Evolutionary conservation across 1,284 basidiomycete species (phyloP).

Genomic region (Puccinia triticina): DNA sequence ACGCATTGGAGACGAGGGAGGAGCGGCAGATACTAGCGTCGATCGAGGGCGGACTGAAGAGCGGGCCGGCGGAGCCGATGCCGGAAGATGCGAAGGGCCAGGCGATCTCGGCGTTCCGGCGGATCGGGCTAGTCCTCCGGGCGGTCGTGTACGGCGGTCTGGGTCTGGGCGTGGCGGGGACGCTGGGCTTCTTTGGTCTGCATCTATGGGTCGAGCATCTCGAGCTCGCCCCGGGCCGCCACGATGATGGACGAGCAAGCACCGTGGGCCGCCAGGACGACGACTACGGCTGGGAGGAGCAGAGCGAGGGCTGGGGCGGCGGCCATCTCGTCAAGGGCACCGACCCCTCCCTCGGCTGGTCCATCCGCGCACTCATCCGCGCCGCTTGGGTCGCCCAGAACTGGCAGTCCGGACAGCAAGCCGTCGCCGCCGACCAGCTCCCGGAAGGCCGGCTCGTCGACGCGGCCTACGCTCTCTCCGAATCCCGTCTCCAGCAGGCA

Average conservation of each 20-base stretch:
- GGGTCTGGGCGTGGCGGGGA: constrained; percentile 52
- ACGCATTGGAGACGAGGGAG: not conserved
- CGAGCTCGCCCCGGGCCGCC: constrained; percentile 32
- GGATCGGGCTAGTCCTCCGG: constrained; percentile 26
- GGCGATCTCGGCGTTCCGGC: constrained; percentile 34
- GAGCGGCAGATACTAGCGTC: constrained; percentile 31
- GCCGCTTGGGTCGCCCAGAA: constrained; percentile 56
- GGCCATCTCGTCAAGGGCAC: constrained; percentile 56
- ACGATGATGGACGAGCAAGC: not conserved
- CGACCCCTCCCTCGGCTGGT: constrained; percentile 55
- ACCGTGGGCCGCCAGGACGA: no score
- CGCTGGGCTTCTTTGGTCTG: constrained; percentile 51
- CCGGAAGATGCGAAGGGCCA: constrained; percentile 32
- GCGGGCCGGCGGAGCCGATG: constrained; percentile 17
- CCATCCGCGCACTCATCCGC: constrained; percentile 54
- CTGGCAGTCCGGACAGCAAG: constrained; percentile 53
- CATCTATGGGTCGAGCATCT: constrained; percentile 57
- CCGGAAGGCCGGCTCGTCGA: constrained; percentile 53
- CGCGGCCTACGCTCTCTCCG: constrained; percentile 55
- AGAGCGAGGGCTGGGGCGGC: constrained; percentile 55
- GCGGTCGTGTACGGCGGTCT: constrained; percentile 46
- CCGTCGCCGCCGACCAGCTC: constrained; percentile 17
- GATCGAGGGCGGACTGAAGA: constrained; percentile 31
- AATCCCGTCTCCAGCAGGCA: constrained; percentile 55
- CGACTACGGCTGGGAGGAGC: constrained; percentile 54